Conservation (phyloP, 768 basidiomycete species). For the Piloderma croceum region DNA sequence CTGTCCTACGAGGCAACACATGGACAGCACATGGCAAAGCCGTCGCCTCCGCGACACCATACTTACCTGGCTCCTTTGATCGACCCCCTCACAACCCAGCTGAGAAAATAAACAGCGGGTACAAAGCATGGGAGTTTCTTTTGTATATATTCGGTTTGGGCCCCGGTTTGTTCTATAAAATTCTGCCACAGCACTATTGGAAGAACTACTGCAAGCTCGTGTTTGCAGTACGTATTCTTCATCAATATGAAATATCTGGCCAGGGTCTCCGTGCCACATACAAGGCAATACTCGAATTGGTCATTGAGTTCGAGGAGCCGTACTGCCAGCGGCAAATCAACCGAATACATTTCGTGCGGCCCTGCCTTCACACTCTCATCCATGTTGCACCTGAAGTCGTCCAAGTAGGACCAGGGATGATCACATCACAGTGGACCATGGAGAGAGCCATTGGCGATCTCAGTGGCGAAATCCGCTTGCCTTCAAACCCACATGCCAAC, state of each 20-base stretch:
- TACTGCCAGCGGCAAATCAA: conserved; percentile 21
- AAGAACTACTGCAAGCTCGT: no score
- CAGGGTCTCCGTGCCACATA: conserved; percentile 14
- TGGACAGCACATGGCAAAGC: conserved; percentile 20
- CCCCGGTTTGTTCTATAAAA: conserved; percentile 22
- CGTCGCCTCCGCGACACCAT: conserved; percentile 13
- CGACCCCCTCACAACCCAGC: conserved; percentile 26
- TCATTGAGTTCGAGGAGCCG: conserved; percentile 23
- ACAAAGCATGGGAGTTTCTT: no score
- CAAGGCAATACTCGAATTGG: conserved; percentile 15
- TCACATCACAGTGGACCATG: conserved; percentile 26
- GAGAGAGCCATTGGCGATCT: conserved; percentile 24
- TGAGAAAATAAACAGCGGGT: no score
- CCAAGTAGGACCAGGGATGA: conserved; percentile 18
- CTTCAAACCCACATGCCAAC: conserved; percentile 23
- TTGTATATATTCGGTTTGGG: conserved; percentile 30
- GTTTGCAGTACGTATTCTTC: conserved; percentile 16
- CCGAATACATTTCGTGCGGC: conserved; percentile 26
- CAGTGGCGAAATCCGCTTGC: conserved; percentile 21
- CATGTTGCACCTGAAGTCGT: conserved; percentile 22
- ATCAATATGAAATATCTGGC: conserved; percentile 12
- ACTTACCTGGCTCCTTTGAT: conserved; percentile 23
- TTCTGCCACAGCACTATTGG: conserved; percentile 15
- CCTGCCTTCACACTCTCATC: conserved; percentile 20
- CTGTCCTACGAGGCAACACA: conserved; percentile 13